Conservation (phyloP, 2,329 filamentous ascomycete genomes). For the Fusarium phyllophilum region DNA sequence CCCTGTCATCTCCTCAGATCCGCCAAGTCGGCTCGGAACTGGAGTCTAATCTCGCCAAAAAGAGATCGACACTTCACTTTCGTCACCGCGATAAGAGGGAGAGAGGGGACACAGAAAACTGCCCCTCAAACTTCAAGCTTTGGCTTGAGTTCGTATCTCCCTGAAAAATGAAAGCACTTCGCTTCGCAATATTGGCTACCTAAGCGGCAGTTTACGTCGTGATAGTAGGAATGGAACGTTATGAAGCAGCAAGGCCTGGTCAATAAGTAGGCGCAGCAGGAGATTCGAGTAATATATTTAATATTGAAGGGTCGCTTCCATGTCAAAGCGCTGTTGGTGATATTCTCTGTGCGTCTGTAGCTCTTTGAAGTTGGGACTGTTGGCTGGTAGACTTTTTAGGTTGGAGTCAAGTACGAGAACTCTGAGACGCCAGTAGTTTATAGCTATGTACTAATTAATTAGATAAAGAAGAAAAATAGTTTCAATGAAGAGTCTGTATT, state of each 20-base stretch:
- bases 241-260: no score
- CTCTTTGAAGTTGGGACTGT: not conserved
- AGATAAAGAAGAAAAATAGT: not conserved
- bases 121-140: not conserved
- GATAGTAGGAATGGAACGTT: not conserved
- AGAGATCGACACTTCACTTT: slow-evolving; percentile 23
- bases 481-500: not conserved
- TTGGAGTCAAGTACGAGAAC: not conserved
- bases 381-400: not conserved
- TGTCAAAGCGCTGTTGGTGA: not conserved
- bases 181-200: not conserved
- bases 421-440: no score
- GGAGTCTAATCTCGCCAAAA: slow-evolving; percentile 12
- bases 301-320: not conserved
- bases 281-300: not conserved
- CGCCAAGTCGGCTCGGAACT: slow-evolving; percentile 6
- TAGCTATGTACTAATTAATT: not conserved
- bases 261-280: not conserved
- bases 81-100: slow-evolving; percentile 11
- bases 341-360: not conserved
- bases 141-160: not conserved
- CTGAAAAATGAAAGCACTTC: not conserved
- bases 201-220: not conserved
- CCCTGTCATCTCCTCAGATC: slow-evolving; percentile 5
- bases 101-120: slow-evolving; percentile 1